These are phyloP conservation scores for Fraxinus albicans DNA, from an alignment of 305 asterid species.

Conservation along the genomic window DNA sequence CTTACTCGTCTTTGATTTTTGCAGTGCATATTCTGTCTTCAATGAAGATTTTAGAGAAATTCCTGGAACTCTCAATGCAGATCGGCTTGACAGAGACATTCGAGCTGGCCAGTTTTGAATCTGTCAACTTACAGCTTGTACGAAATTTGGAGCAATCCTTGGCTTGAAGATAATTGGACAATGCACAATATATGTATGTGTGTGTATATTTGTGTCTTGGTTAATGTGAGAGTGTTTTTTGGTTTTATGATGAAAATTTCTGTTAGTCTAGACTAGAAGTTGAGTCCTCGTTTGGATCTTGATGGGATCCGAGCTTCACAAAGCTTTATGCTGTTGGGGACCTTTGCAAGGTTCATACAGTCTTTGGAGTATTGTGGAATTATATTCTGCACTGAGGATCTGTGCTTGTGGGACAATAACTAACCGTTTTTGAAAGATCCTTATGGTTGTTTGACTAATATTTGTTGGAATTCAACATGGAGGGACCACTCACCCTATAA, in stretches of 20 bases:
- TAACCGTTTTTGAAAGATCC: too few relatives aligned
- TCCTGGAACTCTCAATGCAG: constrained; percentile 93
- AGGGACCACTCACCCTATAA: too few relatives aligned
- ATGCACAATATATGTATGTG: neutral
- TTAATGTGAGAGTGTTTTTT: neutral
- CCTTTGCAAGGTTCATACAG: neutral
- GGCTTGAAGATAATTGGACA: neutral
- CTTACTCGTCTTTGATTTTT: constrained; percentile 15
- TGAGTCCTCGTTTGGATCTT: neutral
- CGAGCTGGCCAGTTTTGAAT: constrained; percentile 73
- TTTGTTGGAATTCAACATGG: too few relatives aligned
- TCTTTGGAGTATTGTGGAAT: neutral
- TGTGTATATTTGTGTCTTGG: neutral
- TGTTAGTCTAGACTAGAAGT: neutral
- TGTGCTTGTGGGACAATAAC: too few relatives aligned
- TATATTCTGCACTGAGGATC: neutral
- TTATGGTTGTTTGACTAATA: too few relatives aligned
- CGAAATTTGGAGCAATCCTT: neutral
- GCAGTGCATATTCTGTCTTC: constrained; percentile 95
- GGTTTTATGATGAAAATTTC: neutral
- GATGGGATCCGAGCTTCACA: neutral
- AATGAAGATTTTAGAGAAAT: constrained; percentile 91
- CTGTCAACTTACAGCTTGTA: neutral
- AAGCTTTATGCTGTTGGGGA: neutral
- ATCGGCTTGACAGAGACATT: constrained; percentile 84